Base-by-base conservation (phyloP, 108 stramenopile species). In the Nitzschia sp. region DNA sequence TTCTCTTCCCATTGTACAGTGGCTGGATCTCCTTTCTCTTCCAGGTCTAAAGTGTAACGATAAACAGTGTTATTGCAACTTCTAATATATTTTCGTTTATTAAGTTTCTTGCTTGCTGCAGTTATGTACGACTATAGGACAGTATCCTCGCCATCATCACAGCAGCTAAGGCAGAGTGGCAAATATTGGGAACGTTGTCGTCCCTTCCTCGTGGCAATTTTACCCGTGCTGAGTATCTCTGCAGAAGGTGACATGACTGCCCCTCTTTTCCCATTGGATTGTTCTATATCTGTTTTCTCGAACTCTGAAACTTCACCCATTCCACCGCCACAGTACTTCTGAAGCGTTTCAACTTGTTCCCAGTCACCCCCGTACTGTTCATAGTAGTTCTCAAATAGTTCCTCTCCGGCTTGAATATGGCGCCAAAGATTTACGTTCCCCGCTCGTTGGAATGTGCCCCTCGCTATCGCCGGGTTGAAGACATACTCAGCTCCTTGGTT, bases 311-410 rank as follows among this genome's bases (percentile, higher is more conserved):
- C 56, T 31, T 57, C 56, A 28, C 35, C 61, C 6, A 57, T 30
- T 18, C 56, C 42, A 15, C 71, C 53, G 8, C 24, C 32, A 42
- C 71, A 72, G 34, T 53, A 28, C 17, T 54, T 31, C 32, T 62
- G 34, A 33, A 63, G 32, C 13, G 31, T 25, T 34, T 46, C n/a
- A 26, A 72, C 62, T 46, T 46, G 34, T 31, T 56, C 29, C 63
- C 72, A 64, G 4, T 64, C 23, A 35, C 29, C 31, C 18, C 31
- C 4, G 33, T 17, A n/a, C 35, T 64, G 27, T 2, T 19, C 56
- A 36, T 71, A 45, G 48, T 70, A 71, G 51, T 71, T 77, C 21
- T 65, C 70, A 17, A 77, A 48, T 26, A 71, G 31, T 53, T 77
- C 76, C 25, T 77, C 76, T 1, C 76, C 76, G 13, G 27, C 19